Conservation (phyloP, 202 grass and related monocot genomes). For the Miscanthus sacchariflorus region DNA sequence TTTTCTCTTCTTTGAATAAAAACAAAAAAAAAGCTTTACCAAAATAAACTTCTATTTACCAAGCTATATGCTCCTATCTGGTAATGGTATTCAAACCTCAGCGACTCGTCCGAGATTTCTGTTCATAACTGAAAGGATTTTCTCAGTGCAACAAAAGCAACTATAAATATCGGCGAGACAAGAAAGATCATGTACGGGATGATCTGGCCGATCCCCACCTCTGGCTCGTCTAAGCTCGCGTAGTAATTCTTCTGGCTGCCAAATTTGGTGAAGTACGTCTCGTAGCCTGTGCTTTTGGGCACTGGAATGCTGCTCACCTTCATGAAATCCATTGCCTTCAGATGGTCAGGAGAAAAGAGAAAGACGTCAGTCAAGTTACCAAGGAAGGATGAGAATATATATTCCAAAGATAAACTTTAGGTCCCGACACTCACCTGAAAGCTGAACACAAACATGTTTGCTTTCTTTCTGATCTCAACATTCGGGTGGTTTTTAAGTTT, state of each 20-base stretch:
- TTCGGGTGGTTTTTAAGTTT: slow-evolving; percentile 87
- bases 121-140: slow-evolving; percentile 68
- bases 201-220: slow-evolving; percentile 48
- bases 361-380: not conserved
- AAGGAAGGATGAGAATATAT: not conserved
- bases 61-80: not conserved
- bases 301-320: slow-evolving; percentile 62
- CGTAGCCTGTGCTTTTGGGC: slow-evolving; percentile 70
- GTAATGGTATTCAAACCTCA: not conserved
- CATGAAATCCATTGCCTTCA: slow-evolving; percentile 85
- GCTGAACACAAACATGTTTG: slow-evolving; percentile 81
- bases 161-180: slow-evolving; percentile 68
- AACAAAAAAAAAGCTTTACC: not conserved
- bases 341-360: not conserved
- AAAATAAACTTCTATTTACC: not conserved
- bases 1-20: not conserved
- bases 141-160: slow-evolving; percentile 68
- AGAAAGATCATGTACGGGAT: slow-evolving; percentile 84
- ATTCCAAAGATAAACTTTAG: not conserved
- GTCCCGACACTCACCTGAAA: slow-evolving; percentile 66
- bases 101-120: not conserved
- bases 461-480: slow-evolving; percentile 72
- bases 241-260: slow-evolving; percentile 62
- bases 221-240: slow-evolving; percentile 53
- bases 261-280: slow-evolving; percentile 86